Base-by-base conservation (phyloP, 441 rosid genomes). In the Aleurites moluccanus region DNA sequence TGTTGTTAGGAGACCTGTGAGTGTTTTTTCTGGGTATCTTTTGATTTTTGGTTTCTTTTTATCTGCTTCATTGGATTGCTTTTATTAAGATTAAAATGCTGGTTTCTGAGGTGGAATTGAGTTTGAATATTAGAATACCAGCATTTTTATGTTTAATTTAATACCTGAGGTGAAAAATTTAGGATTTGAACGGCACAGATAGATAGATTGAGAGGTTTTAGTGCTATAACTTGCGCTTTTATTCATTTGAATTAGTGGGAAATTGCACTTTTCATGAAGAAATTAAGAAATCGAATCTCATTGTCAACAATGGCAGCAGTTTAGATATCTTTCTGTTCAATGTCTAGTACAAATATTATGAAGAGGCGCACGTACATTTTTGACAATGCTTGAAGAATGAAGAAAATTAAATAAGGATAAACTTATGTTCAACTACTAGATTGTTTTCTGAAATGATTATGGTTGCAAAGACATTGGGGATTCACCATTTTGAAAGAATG, bases 1-100 rank as follows among this genome's bases (percentile, higher is more conserved):
- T 69, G 80, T 73, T 64, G 91, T 83, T 57, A 85, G 87, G 82
- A 89, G 84, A 81, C 83, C 98, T 75, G 99, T 96, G 75, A 88
- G 99, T 84, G 40, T 49, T 74, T 70, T n/a, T 63, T 30, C 53
- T 45, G 33, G 38, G 33, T 74, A 59, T 64, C 65, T 81, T 52
- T 65, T 38, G 6, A n/a, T 74, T 68, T 52, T 9, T 59, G 35
- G 28, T 56, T 35, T 73, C 15, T n/a, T 6, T 27, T 70, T 49
- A 66, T 20, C 23, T 63, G 14, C 15, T 64, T 68, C 30, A 65
- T 27, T 59, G 65, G 52, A 40, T 82, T 78, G 55, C 60, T 23
- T 49, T 38, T 30, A 2, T 63, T 25, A 14, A 0, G 15, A 64
- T 35, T 45, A 59, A 65, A 62, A 71, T 78, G 73, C 11, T 71